These are phyloP conservation scores for Komagataea norvegica DNA, from an alignment of 1,139 yeast species.

Conservation along the genomic window DNA sequence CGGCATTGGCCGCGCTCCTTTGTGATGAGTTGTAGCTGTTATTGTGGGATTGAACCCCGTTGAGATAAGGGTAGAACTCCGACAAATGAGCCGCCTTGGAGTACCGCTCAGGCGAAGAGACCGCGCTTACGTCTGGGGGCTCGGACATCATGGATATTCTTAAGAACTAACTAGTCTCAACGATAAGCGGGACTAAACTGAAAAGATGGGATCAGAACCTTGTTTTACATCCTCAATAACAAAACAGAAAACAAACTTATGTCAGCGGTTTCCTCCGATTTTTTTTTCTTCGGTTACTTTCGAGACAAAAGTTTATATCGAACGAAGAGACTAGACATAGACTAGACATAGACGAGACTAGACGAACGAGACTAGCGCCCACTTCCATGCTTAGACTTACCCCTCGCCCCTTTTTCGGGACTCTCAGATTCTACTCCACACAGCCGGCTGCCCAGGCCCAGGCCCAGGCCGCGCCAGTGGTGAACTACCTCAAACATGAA, in stretches of 20 bases:
- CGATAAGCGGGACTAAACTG: too few species aligned
- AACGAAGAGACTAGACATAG: too few species aligned
- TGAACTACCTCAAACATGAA: slow-evolving; percentile 26
- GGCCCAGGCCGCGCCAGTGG: slow-evolving; percentile 2
- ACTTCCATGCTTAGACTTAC: slow-evolving; percentile 4
- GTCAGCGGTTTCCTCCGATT: background rate
- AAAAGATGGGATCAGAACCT: too few species aligned
- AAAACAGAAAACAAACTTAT: background rate
- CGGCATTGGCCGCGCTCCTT: slow-evolving; percentile 3
- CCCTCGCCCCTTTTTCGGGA: slow-evolving; percentile 1
- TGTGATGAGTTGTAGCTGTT: slow-evolving; percentile 4
- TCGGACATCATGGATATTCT: slow-evolving; percentile 5
- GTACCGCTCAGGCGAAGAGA: slow-evolving; percentile 21
- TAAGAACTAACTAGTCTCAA: too few species aligned
- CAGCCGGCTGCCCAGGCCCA: slow-evolving; percentile 3
- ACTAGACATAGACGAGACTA: too few species aligned
- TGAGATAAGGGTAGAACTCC: slow-evolving; percentile 46
- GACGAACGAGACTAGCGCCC: too few species aligned
- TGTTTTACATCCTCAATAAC: too few species aligned
- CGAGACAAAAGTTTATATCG: background rate
- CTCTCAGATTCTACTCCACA: slow-evolving; percentile 18
- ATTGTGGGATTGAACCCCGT: slow-evolving; percentile 31
- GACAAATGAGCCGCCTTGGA: slow-evolving; percentile 45
- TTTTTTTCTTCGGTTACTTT: slow-evolving; percentile 1
- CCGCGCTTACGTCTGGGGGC: background rate